Conservation (phyloP, 192 early-diverging fungal species). For the Backusella westeae region DNA sequence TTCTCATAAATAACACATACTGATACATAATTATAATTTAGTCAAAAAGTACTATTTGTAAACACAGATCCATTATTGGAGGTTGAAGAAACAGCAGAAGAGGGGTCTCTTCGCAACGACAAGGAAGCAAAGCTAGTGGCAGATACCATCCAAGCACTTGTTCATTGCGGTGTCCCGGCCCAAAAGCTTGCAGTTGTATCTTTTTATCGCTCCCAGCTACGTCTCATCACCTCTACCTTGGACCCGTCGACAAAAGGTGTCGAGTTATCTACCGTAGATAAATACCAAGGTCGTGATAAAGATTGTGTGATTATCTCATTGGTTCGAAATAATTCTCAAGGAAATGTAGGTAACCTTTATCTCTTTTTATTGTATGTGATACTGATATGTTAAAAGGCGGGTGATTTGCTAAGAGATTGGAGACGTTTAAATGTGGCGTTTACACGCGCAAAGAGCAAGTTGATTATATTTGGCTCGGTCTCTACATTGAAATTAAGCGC, state of each 20-base stretch:
- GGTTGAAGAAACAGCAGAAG: slow-evolving; percentile 51
- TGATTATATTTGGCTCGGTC: slow-evolving; percentile 85
- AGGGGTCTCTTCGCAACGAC: slow-evolving; percentile 66
- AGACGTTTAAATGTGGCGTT: slow-evolving; percentile 92
- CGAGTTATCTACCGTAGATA: slow-evolving; percentile 88
- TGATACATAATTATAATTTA: background rate
- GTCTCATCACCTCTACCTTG: slow-evolving; percentile 44
- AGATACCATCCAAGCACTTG: slow-evolving; percentile 53
- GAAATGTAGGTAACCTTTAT: slow-evolving; percentile 44
- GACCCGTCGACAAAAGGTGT: slow-evolving; percentile 34
- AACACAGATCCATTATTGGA: slow-evolving; percentile 76
- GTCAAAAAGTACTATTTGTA: slow-evolving; percentile 69
- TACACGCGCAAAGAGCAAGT: slow-evolving; percentile 84
- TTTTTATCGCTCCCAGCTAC: slow-evolving; percentile 76
- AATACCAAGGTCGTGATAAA: slow-evolving; percentile 94
- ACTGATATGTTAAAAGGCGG: slow-evolving; percentile 46
- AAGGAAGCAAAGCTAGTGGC: slow-evolving; percentile 59
- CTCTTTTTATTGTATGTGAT: background rate
- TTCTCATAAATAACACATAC: no score
- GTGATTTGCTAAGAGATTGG: slow-evolving; percentile 90
- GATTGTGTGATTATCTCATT: slow-evolving; percentile 87
- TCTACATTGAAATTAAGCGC: slow-evolving; percentile 62
- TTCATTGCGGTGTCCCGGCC: slow-evolving; percentile 63
- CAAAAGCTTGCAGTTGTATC: slow-evolving; percentile 80
- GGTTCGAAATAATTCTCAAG: slow-evolving; percentile 75